A percentile compares a stretch with the other conserved stretches of the same genome.
Evolutionary conservation across 257 asterid species (phyloP).

Genomic region (Jasminum sambac): DNA sequence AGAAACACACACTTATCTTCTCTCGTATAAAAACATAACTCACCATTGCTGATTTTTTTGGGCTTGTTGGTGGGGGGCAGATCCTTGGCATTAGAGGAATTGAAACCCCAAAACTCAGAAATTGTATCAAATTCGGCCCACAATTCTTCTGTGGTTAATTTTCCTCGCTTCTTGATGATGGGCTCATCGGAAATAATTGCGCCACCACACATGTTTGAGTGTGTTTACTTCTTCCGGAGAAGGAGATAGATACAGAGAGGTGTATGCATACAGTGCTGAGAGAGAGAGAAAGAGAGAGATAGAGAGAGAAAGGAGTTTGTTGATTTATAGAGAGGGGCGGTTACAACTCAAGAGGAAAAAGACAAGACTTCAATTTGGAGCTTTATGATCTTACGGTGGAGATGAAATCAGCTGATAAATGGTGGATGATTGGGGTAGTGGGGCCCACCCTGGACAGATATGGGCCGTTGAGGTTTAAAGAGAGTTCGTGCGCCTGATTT

Average conservation of each 20-base stretch:
- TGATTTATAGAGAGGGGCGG: slow-evolving; percentile 28
- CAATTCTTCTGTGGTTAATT: slow-evolving; percentile 46
- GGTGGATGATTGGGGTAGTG: slow-evolving; percentile 26
- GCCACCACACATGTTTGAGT: slow-evolving; percentile 76
- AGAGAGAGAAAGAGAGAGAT: slow-evolving; percentile 23
- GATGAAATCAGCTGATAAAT: background rate
- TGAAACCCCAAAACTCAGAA: slow-evolving; percentile 62
- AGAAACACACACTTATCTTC: background rate
- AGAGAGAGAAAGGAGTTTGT: slow-evolving; percentile 14
- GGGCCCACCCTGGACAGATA: slow-evolving; percentile 11
- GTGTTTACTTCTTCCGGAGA: background rate
- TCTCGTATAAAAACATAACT: background rate
- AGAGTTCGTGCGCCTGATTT: slow-evolving; percentile 11
- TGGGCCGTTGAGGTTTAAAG: slow-evolving; percentile 17
- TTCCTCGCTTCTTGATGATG: slow-evolving; percentile 42
- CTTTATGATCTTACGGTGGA: slow-evolving; percentile 38
- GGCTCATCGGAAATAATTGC: slow-evolving; percentile 74
- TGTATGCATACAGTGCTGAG: background rate
- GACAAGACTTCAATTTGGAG: slow-evolving; percentile 23
- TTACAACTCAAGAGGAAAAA: slow-evolving; percentile 24
- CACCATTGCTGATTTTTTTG: slow-evolving; percentile 28
- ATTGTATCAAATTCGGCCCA: slow-evolving; percentile 71
- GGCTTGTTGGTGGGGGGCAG: slow-evolving; percentile 15
- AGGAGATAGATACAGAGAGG: slow-evolving; percentile 24
- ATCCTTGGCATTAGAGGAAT: slow-evolving; percentile 33